These are phyloP conservation scores for Isoetes taiwanensis DNA, from an alignment of 75 land plant genomes.

Conservation along the genomic window DNA sequence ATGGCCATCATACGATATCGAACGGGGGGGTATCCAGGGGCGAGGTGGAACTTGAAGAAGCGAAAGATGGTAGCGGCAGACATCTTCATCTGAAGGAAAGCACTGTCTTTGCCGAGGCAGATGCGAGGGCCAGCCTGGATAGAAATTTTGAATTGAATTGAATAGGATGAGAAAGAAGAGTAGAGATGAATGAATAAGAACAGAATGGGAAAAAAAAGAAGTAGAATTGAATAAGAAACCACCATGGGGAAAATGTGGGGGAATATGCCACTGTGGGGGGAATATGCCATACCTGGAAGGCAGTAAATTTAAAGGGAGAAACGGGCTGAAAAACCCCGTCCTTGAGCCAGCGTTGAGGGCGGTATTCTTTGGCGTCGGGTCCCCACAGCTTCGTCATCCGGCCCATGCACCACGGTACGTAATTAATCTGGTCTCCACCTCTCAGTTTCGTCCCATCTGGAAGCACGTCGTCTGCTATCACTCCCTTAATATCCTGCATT, in stretches of 20 bases:
- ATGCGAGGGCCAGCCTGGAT: slow-evolving; percentile 49
- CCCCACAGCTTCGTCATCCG: slow-evolving; percentile 57
- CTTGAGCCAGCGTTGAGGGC: slow-evolving; percentile 62
- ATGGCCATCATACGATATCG: slow-evolving; percentile 24
- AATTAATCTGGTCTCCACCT: slow-evolving; percentile 23
- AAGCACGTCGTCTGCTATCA: slow-evolving; percentile 26
- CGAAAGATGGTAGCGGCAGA: slow-evolving; percentile 18
- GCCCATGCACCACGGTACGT: slow-evolving; percentile 43
- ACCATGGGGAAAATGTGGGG: no score
- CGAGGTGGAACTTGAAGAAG: slow-evolving; percentile 19
- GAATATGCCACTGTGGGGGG: no score
- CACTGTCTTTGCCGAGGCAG: slow-evolving; percentile 77
- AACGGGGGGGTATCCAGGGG: slow-evolving; percentile 7
- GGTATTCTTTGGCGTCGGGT: slow-evolving; percentile 28
- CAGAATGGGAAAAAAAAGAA: no score
- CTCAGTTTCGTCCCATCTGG: slow-evolving; percentile 38
- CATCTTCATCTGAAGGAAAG: slow-evolving; percentile 67
- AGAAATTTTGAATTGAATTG: no score
- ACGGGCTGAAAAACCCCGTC: slow-evolving; percentile 13
- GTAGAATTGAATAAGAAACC: no score
- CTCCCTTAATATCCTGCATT: slow-evolving; percentile 11
- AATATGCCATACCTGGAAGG: slow-evolving; percentile 25
- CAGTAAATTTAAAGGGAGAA: slow-evolving; percentile 19
- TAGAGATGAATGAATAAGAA: no score
- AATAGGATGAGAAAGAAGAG: no score